These are phyloP conservation scores for Rhodomyrtus tomentosa DNA, from an alignment of 345 rosid species.

Conservation along the genomic window DNA sequence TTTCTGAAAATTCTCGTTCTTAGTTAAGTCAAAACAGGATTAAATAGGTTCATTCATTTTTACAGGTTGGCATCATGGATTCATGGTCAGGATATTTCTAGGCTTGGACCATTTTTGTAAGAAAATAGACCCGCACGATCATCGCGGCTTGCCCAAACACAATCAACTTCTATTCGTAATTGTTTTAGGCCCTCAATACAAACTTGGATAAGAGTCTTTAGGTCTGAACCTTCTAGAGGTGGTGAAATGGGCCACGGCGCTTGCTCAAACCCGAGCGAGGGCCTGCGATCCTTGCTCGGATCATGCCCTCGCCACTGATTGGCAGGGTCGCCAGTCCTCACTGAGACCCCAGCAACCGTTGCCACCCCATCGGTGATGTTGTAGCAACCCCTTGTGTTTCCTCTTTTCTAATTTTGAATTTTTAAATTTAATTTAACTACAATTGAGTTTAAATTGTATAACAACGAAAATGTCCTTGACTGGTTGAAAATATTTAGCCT, in stretches of 20 bases:
- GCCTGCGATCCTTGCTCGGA: no score
- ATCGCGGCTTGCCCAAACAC: not conserved
- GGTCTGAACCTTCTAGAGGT: not conserved
- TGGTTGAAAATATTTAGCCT: no score
- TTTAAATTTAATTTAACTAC: no score
- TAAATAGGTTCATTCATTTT: not conserved
- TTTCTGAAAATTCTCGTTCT: not conserved
- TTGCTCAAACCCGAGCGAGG: no score
- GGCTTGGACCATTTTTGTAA: not conserved
- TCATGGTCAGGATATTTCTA: not conserved
- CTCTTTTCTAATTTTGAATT: no score
- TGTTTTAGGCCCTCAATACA: not conserved
- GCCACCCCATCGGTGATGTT: no score
- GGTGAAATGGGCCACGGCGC: not conserved
- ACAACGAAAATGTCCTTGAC: no score
- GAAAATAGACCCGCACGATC: not conserved
- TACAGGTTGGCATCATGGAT: not conserved
- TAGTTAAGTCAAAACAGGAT: not conserved
- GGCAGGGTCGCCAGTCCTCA: no score
- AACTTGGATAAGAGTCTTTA: not conserved
- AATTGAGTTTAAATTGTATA: no score
- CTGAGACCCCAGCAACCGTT: no score
- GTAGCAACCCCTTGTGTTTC: no score
- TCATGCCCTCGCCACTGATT: no score
- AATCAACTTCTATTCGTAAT: not conserved